Base-by-base conservation (phyloP, 2,329 filamentous ascomycete genomes). In the Camillea tinctor region DNA sequence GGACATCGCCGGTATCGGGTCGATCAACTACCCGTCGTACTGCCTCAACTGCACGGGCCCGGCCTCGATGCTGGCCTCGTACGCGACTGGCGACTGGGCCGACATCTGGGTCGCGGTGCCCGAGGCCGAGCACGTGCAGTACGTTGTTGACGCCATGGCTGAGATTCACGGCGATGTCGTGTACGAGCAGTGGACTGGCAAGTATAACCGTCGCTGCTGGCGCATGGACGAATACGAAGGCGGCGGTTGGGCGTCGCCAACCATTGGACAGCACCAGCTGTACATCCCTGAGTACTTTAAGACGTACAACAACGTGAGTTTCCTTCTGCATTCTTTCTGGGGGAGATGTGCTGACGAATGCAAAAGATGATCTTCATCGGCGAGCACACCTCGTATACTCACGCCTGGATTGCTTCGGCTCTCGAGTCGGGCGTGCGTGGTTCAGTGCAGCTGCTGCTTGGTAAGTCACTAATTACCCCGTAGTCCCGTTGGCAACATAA, bases 211-310 rank as follows among this genome's bases (percentile, higher is more conserved):
- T 1, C 81, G 84, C 54, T 90, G 88, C 77, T 91, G 88, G 88
- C 77, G 82, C 55, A 72, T 81, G 7, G 86, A 91, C 63, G 81
- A 84, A 60, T 81, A 84, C 60, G 80, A 88, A 71, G 81, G 81
- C 1, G 88, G 84, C 4, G 82, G 83, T 6, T 92, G 88, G 88
- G 83, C 83, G 1, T 72, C 74, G 4, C 88, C 88, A 0, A 74
- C 78, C 0, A 77, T 86, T 0, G 88, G 87, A 0, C 87, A 91
- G 75, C 88, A 92, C 68, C 81, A 88, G 65, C 69, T 91, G 22
- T 92, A 88, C 66, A 76, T 92, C 8, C 88, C 89, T 0, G 85
- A 88, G n/a, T 92, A 90, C 69, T 90, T 88, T 68, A 83, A 87
- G 69, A 91, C 88, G 0, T 85, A 91, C 72, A 81, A 81, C 63